Conservation (phyloP, 176 grass and related monocot genomes). For the Carex myosuroides region DNA sequence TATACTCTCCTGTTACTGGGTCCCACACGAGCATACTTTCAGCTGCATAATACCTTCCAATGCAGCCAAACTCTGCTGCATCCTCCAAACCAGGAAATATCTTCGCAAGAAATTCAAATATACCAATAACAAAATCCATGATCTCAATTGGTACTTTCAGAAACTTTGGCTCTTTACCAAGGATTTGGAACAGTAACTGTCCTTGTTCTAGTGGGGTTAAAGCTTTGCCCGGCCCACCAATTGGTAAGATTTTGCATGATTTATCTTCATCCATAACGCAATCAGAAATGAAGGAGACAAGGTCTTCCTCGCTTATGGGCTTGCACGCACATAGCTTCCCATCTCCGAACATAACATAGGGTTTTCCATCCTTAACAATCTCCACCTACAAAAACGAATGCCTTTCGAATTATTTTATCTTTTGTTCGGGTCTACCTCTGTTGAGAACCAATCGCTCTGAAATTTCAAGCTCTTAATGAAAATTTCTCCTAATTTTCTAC, state of each 20-base stretch:
- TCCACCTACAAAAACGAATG: conserved; percentile 34
- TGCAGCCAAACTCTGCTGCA: conserved; percentile 75
- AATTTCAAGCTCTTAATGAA: too few relatives aligned
- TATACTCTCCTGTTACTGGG: conserved; percentile 75
- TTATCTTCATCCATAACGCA: conserved; percentile 65
- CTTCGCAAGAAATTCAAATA: conserved; percentile 64
- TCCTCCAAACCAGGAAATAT: conserved; percentile 68
- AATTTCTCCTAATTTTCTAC: too few relatives aligned
- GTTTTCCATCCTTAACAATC: conserved; percentile 65
- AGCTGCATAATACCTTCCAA: conserved; percentile 90
- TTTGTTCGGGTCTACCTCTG: too few relatives aligned
- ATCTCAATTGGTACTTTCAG: conserved; percentile 83
- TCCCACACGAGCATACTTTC: conserved; percentile 88
- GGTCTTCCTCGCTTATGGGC: conserved; percentile 95
- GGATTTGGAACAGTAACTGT: conserved; percentile 68
- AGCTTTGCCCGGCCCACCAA: conserved; percentile 83
- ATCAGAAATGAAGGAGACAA: conserved; percentile 71
- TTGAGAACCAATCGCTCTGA: too few relatives aligned
- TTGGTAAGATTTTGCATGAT: conserved; percentile 60
- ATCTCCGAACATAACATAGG: conserved; percentile 98
- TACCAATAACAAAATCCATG: conserved; percentile 72
- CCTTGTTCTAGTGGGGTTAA: conserved; percentile 86
- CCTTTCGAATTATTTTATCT: neutral
- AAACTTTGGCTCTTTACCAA: conserved; percentile 80
- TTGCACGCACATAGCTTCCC: conserved; percentile 94